These are phyloP conservation scores for Crucibulum laeve DNA, from an alignment of 768 basidiomycete genomes.

Conservation along the genomic window DNA sequence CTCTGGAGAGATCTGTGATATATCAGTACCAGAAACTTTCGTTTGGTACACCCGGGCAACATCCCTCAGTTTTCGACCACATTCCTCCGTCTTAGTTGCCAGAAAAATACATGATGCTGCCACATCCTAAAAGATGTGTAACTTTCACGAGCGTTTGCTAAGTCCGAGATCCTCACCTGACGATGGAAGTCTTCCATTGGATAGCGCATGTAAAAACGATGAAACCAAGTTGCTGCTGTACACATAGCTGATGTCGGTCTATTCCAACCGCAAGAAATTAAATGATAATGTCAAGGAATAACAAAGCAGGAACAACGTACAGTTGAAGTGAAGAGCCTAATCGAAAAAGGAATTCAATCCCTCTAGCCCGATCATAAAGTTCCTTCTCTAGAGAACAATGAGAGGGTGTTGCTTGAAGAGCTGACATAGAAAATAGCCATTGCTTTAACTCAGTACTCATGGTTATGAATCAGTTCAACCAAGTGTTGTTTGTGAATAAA, in stretches of 20 bases:
- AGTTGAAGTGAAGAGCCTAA: conserved; percentile 72
- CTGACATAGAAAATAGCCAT: conserved; percentile 68
- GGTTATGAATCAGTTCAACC: neutral
- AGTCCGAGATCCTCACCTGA: conserved; percentile 60
- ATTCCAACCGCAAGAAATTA: conserved; percentile 6
- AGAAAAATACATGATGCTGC: conserved; percentile 85
- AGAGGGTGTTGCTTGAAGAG: conserved; percentile 58
- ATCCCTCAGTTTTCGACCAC: conserved; percentile 81
- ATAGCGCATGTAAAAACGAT: conserved; percentile 86
- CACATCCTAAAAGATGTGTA: no score
- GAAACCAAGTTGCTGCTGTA: conserved; percentile 88
- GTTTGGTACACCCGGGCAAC: conserved; percentile 73
- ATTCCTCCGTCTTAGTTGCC: conserved; percentile 91
- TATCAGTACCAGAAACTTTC: conserved; percentile 56
- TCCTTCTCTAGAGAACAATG: conserved; percentile 59
- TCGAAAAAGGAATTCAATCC: conserved; percentile 83
- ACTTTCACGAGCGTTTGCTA: no score
- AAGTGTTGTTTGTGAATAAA: no score
- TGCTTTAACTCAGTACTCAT: conserved; percentile 28
- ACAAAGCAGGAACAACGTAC: conserved; percentile 39
- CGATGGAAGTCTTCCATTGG: conserved; percentile 79
- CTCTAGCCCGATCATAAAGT: conserved; percentile 74
- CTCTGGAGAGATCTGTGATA: conserved; percentile 53
- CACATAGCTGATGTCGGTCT: conserved; percentile 81
- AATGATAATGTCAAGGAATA: neutral